Percentiles rank a stretch among this genome's conserved stretches.
phyloP scores from a whole-genome alignment of 1,284 basidiomycete genomes.

The Austroboletus niveus region DNA sequence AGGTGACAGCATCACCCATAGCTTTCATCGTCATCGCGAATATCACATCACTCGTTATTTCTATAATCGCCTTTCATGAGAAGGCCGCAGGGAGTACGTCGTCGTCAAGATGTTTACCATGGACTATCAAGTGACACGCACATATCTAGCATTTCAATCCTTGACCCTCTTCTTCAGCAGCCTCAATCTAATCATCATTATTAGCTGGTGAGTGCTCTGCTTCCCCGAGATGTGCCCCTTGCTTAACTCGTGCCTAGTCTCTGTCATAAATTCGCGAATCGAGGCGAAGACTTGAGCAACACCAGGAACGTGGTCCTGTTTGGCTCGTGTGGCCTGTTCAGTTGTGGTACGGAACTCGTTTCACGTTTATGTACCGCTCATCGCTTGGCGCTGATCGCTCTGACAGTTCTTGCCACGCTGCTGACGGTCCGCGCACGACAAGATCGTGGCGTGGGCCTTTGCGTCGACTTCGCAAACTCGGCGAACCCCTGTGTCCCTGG shows the following conservation, averaged over 20 bases:
- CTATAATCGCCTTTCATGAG: constrained; percentile 16
- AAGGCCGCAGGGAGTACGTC: constrained; percentile 24
- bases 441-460: constrained; percentile 7
- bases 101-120: not conserved
- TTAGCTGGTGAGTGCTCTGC: constrained; percentile 20
- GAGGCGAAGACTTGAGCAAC: constrained; percentile 22
- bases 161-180: constrained; percentile 14
- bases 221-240: not conserved
- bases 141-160: constrained; percentile 22
- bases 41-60: constrained; percentile 12
- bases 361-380: not conserved
- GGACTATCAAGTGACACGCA: not conserved
- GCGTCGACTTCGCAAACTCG: constrained; percentile 21
- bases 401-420: constrained; percentile 14
- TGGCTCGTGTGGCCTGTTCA: constrained; percentile 15
- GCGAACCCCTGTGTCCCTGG: constrained; percentile 15
- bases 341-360: constrained; percentile 15
- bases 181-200: constrained; percentile 11
- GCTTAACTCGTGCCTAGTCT: constrained; percentile 8
- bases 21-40: constrained; percentile 19
- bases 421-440: constrained; percentile 21
- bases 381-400: constrained; percentile 2
- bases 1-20: constrained; percentile 9
- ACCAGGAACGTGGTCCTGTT: constrained; percentile 23
- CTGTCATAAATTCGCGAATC: constrained; percentile 12